A percentile compares a stretch with the other conserved stretches of the same genome.
Conservation (phyloP, 2,329 filamentous ascomycete genomes). For the Phialemoniopsis sp. region DNA sequence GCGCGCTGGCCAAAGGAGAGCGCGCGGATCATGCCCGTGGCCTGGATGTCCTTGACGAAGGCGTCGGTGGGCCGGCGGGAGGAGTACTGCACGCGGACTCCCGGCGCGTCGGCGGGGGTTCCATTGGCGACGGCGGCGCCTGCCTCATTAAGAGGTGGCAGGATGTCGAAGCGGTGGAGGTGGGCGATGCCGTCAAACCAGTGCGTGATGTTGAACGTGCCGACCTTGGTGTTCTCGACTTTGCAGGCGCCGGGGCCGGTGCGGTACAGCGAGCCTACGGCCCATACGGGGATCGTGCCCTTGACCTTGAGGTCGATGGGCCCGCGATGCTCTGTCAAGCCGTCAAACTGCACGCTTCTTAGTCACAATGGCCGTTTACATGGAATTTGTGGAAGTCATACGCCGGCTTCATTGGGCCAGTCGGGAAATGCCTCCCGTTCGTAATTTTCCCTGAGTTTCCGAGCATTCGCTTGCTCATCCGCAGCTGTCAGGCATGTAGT, state of each 20-base stretch:
- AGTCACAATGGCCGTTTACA: not conserved
- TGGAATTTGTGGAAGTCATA: slow-evolving; percentile 1
- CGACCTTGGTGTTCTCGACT: slow-evolving; percentile 47
- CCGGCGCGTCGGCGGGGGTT: slow-evolving; percentile 11
- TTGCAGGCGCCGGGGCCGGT: slow-evolving; percentile 65
- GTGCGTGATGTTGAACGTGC: slow-evolving; percentile 57
- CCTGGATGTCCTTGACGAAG: slow-evolving; percentile 42
- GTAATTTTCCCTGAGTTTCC: not conserved
- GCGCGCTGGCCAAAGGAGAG: slow-evolving; percentile 51
- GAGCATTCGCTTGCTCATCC: not conserved
- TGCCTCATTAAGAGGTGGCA: slow-evolving; percentile 26
- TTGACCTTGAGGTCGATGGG: slow-evolving; percentile 58
- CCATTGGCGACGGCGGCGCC: slow-evolving; percentile 8
- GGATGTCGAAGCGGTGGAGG: slow-evolving; percentile 69
- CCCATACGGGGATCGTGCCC: slow-evolving; percentile 64
- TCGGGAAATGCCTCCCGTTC: no score
- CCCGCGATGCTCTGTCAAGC: slow-evolving; percentile 57
- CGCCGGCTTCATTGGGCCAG: not conserved
- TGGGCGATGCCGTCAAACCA: slow-evolving; percentile 78
- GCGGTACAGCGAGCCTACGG: slow-evolving; percentile 64
- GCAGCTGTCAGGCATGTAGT: no score
- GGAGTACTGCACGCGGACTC: slow-evolving; percentile 31
- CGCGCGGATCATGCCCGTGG: slow-evolving; percentile 38
- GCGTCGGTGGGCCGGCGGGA: slow-evolving; percentile 50
- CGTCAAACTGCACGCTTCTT: slow-evolving; percentile 54